Percentiles rank a stretch among this genome's conserved stretches.
These are phyloP conservation scores for Penicillium lividum DNA, from an alignment of 495 filamentous ascomycete genomes.

Conservation along the genomic window DNA sequence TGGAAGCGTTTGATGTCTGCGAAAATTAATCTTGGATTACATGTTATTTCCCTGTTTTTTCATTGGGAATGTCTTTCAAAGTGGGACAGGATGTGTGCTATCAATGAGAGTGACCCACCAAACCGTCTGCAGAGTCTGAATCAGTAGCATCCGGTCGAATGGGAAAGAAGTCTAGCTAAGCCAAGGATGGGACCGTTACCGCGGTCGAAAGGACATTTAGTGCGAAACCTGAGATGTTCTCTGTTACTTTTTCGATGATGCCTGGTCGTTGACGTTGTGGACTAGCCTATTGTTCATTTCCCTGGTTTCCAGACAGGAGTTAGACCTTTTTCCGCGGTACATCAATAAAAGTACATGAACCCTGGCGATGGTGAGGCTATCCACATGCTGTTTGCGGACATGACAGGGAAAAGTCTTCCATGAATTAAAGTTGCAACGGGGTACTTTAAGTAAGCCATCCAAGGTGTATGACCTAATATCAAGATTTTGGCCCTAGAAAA, in stretches of 20 bases:
- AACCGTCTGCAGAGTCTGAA: neutral
- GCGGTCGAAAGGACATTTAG: slow-evolving; percentile 4
- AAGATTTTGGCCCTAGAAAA: neutral
- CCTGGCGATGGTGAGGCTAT: slow-evolving; percentile 1
- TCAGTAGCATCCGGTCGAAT: slow-evolving; percentile 14
- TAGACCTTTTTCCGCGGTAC: neutral
- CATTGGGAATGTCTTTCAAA: neutral
- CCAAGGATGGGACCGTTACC: slow-evolving; percentile 31
- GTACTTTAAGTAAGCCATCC: neutral
- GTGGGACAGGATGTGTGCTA: slow-evolving; percentile 3
- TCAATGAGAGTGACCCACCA: slow-evolving; percentile 5
- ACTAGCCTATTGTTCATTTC: slow-evolving; percentile 1
- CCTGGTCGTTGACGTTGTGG: neutral
- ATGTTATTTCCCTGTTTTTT: slow-evolving; percentile 8
- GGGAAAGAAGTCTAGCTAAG: neutral
- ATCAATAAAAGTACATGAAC: slow-evolving; percentile 12
- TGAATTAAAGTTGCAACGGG: neutral
- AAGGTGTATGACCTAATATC: neutral
- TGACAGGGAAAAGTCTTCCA: neutral
- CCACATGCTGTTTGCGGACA: slow-evolving; percentile 28
- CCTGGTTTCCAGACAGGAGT: neutral
- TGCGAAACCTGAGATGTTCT: neutral
- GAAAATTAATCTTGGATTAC: neutral
- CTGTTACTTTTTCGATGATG: neutral
- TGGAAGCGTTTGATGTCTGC: slow-evolving; percentile 13